phyloP scores from a whole-genome alignment of 139 green algal species.

The Tetradesmus obliquus region DNA sequence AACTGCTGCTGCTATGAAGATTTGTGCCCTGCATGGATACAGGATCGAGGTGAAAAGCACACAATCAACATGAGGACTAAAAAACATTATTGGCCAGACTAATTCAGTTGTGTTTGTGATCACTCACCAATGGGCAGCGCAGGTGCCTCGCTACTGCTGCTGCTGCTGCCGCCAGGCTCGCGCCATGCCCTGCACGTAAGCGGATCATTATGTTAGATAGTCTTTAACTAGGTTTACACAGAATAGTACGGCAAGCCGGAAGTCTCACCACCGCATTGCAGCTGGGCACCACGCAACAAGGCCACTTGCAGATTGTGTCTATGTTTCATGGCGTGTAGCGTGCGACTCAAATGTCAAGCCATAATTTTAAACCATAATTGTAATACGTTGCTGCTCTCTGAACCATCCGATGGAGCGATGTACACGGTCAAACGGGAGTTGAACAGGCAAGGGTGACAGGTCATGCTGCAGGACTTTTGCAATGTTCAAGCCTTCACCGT shows the following conservation, averaged over 20 bases:
- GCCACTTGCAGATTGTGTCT: neutral
- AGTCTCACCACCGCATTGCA: neutral
- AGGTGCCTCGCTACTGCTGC: slow-evolving; percentile 1
- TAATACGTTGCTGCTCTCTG: too few relatives aligned
- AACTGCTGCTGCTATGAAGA: neutral
- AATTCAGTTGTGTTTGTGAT: neutral
- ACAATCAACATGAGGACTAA: neutral
- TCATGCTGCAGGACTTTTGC: neutral
- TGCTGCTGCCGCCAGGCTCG: neutral
- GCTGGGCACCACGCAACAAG: neutral
- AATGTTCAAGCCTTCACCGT: too few relatives aligned
- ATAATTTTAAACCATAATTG: too few relatives aligned
- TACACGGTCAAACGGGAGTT: neutral
- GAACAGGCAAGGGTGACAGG: neutral
- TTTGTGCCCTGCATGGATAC: neutral
- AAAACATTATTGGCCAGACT: too few relatives aligned
- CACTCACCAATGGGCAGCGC: neutral
- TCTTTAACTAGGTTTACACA: neutral
- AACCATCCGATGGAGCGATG: too few relatives aligned
- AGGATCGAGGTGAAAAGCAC: neutral
- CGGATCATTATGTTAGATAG: neutral
- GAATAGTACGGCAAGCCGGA: neutral
- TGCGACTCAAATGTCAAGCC: too few relatives aligned
- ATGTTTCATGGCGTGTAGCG: neutral
- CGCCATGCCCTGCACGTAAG: neutral